Evolutionary conservation across 2,329 filamentous ascomycete species (phyloP), one percentile per base, ranked within the genome.

Genomic region (Thermochaetoides dissita): DNA sequence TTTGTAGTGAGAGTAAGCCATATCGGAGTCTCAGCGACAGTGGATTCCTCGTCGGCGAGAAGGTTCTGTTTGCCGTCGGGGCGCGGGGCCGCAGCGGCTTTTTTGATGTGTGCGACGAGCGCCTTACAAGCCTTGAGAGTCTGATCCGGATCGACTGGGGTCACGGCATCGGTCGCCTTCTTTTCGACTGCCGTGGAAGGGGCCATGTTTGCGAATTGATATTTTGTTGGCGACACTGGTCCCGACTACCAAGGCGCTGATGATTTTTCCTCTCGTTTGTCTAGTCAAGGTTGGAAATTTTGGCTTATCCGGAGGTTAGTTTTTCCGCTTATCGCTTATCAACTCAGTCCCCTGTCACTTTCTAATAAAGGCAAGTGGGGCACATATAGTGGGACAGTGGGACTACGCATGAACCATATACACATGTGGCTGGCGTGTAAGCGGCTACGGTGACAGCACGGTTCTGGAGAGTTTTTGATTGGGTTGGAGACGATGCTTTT

Each of bases 1-100:
- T 81, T 81, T 48, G 76, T 80, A 40, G 74, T 77, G 49, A 81
- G 59, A 32, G 67, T 76, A 36, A 81, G 65, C 71, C 73, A 79
- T 56, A 81, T 62, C 38, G 75, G 74, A 4, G 63, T 67, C 46
- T 74, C 68, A 40, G 61, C 60, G 35, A 61, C 47, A 12, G 60
- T 51, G 12, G 56, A 49, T 38, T 63, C 62, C 39, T 59, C 63
- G 42, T 63, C 61, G 37, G 59, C 66, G 43, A 79, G 64, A 8
- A 79, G 65, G 49, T 71, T 72, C 55, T 71, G 71, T 64, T 79
- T 79, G 50, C 67, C 57, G 36, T 62, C 63, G 29, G 61, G 58
- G 11, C 62, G 57, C 44, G 67, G 65, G 49, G 71, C 62, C 53
- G 68, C 65, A 36, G 71, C 62, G 6, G 69, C 63, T 56, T 70